Percentiles rank a stretch among this genome's conserved stretches.
These are phyloP conservation scores for Otatea glauca DNA, from an alignment of 176 grass and related monocot genomes.

Conservation along the genomic window DNA sequence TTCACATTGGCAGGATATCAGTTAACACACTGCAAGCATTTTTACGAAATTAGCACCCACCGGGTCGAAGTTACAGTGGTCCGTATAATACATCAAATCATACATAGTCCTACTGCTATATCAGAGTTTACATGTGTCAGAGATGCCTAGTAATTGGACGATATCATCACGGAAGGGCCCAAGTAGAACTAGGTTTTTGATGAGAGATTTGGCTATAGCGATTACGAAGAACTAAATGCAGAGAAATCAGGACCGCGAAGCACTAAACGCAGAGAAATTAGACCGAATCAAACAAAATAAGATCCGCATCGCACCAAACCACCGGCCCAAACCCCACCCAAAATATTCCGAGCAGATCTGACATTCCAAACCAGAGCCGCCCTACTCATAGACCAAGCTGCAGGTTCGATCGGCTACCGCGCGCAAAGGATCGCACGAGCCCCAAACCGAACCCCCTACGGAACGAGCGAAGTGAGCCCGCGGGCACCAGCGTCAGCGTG, in stretches of 20 bases:
- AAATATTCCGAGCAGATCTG: not conserved
- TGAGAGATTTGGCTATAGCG: not conserved
- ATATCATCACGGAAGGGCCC: not conserved
- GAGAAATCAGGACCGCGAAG: not conserved
- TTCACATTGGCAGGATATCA: not conserved
- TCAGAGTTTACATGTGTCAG: not conserved
- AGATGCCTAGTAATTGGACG: not conserved
- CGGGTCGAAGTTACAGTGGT: not conserved
- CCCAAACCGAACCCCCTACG: not conserved
- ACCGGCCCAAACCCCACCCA: not conserved
- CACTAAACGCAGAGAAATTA: not conserved
- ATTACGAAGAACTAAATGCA: not conserved
- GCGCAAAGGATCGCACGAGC: not conserved
- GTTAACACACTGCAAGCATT: not conserved
- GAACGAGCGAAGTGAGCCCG: not conserved
- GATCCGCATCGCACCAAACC: not conserved
- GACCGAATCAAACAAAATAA: not conserved
- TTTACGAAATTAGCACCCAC: not conserved
- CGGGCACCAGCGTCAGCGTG: not conserved
- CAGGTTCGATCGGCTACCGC: not conserved
- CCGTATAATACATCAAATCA: not conserved
- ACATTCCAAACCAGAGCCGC: not conserved
- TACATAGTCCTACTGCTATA: not conserved
- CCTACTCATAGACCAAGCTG: not conserved
- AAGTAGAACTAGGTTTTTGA: constrained; percentile 15